Base-by-base conservation (phyloP, 805 yeast species). In the Kodamaea lidongshanica region DNA sequence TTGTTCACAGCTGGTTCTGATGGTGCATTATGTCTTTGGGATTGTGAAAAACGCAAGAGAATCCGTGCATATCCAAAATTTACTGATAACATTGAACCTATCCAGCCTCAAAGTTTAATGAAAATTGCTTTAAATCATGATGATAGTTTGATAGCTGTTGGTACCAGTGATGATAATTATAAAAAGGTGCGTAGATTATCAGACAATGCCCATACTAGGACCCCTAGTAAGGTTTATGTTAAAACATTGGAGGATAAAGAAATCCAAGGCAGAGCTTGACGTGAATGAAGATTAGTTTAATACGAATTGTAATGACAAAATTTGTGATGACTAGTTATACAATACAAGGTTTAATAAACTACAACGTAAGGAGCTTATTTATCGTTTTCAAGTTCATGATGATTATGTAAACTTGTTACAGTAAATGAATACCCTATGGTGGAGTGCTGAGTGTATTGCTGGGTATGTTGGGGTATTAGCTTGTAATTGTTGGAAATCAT, bases 1-100 rank as follows among this genome's bases (percentile, higher is more conserved):
- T 56, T 73, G 11, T 69, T 67, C 43, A 70, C 79, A 1, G 70
- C 67, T 0, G 79, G 77, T 3, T 62, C 70, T 2, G 79, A 74
- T 43, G 69, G 69, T 1, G 45, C 52, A 12, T 60, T 74, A 6
- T 69, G 72, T 38, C 48, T 67, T 25, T 71, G 79, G 77, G 71
- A 72, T 40, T 58, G 58, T 50, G 46, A 54, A 23, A 56, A 62
- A 27, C 47, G 67, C 23, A 65, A 69, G 44, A 48, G 74, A 30
- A 53, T 65, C 38, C 60, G 58, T 42, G 60, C 62, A 41, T 67
- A 55, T 34, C 64, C 65, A 46, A 50, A 41, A 31, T 45, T 56
- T 22, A 19, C 25, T 4, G 32, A 27, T 2, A 44, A 42, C 8
- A 17, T 27, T 5, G 39, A 36, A 14, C 34, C 34, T 7, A 41